phyloP scores from a whole-genome alignment of 306 rosid genomes.

The Cercis canadensis region DNA sequence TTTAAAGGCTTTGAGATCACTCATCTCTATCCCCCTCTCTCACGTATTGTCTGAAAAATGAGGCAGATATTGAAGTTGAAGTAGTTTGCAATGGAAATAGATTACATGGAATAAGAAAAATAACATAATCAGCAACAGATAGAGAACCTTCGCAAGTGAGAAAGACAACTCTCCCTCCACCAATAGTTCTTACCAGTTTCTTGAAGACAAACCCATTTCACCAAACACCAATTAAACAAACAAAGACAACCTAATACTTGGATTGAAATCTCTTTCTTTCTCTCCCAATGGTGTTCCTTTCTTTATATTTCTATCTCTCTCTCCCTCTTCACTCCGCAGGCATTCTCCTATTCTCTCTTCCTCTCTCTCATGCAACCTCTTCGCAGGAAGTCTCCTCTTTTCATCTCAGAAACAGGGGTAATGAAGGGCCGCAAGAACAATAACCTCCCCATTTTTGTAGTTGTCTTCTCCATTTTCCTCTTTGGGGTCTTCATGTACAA shows the following conservation, averaged over 20 bases:
- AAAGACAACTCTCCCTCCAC: slow-evolving; percentile 72
- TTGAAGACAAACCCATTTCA: slow-evolving; percentile 72
- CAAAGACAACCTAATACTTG: slow-evolving; percentile 38
- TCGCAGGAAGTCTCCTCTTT: slow-evolving; percentile 57
- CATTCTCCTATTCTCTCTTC: slow-evolving; percentile 21
- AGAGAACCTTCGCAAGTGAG: slow-evolving; percentile 43
- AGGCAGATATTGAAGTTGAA: slow-evolving; percentile 32
- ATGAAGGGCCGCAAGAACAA: slow-evolving; percentile 79
- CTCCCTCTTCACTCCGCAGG: slow-evolving; percentile 24
- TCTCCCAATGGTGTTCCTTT: slow-evolving; percentile 39
- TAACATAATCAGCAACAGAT: neutral
- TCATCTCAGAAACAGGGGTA: slow-evolving; percentile 46
- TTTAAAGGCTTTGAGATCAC: slow-evolving; percentile 67
- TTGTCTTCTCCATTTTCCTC: slow-evolving; percentile 65
- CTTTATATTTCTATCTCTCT: slow-evolving; percentile 52
- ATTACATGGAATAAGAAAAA: slow-evolving; percentile 11
- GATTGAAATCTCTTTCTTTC: slow-evolving; percentile 26
- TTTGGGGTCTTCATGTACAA: slow-evolving; percentile 87
- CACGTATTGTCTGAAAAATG: slow-evolving; percentile 19
- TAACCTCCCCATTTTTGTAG: slow-evolving; percentile 60
- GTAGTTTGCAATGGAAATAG: slow-evolving; percentile 47
- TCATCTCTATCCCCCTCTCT: slow-evolving; percentile 48
- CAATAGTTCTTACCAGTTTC: slow-evolving; percentile 46
- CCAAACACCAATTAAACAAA: slow-evolving; percentile 68
- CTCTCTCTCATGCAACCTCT: slow-evolving; percentile 56